These are phyloP conservation scores for Trifolium repens DNA, from an alignment of 306 rosid species.

Conservation along the genomic window DNA sequence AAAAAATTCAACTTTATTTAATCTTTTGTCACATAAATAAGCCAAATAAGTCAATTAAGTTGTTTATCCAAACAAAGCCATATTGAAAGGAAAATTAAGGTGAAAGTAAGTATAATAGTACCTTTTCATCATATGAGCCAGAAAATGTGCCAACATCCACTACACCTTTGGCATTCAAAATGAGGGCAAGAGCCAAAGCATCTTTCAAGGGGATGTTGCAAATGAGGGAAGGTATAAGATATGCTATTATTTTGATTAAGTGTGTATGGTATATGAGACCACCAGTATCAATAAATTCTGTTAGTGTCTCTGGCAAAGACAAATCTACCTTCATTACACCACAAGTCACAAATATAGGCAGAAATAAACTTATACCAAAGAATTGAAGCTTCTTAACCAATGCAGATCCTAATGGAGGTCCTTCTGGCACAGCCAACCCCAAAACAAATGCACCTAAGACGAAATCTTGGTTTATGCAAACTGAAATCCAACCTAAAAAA, in stretches of 20 bases:
- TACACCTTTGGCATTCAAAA: conserved; percentile 56
- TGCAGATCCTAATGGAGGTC: conserved; percentile 70
- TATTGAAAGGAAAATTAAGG: conserved; percentile 10
- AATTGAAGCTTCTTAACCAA: conserved; percentile 51
- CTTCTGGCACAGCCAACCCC: conserved; percentile 72
- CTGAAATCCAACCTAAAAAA: conserved; percentile 36
- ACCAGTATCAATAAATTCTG: fast-evolving
- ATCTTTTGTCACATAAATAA: not conserved
- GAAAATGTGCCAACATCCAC: conserved; percentile 42
- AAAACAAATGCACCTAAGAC: conserved; percentile 55
- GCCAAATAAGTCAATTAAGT: not conserved
- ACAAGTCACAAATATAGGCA: conserved; percentile 62
- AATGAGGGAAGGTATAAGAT: conserved; percentile 19
- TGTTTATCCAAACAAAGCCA: not conserved
- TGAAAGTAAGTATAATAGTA: conserved; percentile 4
- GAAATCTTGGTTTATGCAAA: conserved; percentile 35
- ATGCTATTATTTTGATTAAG: conserved; percentile 32
- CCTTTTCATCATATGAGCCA: conserved; percentile 17
- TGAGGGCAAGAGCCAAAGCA: conserved; percentile 48
- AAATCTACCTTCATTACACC: conserved; percentile 52
- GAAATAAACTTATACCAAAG: conserved; percentile 43
- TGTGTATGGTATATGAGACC: conserved; percentile 1
- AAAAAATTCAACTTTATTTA: not conserved
- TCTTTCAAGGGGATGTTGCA: conserved; percentile 53
- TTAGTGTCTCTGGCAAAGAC: not conserved